A percentile compares a stretch with the other conserved stretches of the same genome.
Evolutionary conservation across 768 basidiomycete species (phyloP).

Genomic region (Pilatotrama ljubarskyi): DNA sequence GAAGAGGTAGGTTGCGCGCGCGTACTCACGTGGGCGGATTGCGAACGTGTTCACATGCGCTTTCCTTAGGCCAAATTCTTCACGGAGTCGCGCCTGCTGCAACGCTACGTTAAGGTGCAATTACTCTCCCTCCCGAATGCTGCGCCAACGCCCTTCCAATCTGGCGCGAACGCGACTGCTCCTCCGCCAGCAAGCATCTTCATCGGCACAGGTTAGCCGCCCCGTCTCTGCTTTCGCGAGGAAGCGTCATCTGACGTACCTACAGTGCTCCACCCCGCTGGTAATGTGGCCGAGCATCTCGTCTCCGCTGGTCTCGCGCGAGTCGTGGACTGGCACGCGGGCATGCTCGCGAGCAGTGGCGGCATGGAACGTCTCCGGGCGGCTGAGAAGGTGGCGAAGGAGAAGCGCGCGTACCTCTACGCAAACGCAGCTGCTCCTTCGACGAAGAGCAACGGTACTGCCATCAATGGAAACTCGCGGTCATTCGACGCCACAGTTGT

Average conservation of each 20-base stretch:
- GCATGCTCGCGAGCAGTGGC: constrained; percentile 81
- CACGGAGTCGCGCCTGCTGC: constrained; percentile 84
- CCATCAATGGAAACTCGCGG: constrained; percentile 44
- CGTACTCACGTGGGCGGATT: neutral
- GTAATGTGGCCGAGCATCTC: constrained; percentile 91
- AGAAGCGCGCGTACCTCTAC: constrained; percentile 70
- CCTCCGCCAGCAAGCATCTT: constrained; percentile 79
- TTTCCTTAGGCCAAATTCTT: constrained; percentile 81
- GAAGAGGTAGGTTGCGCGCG: constrained; percentile 69
- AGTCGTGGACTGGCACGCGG: constrained; percentile 97
- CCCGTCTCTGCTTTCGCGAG: too few relatives aligned
- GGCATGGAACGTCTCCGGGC: constrained; percentile 86
- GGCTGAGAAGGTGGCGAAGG: constrained; percentile 80
- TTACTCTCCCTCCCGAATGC: constrained; percentile 80
- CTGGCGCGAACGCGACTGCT: constrained; percentile 47
- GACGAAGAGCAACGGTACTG: constrained; percentile 48
- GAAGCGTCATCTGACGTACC: neutral
- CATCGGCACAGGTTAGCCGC: constrained; percentile 73
- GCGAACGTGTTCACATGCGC: constrained; percentile 1
- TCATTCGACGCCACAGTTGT: constrained; percentile 81
- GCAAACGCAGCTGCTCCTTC: constrained; percentile 51
- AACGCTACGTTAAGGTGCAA: constrained; percentile 72
- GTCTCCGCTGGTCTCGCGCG: constrained; percentile 84
- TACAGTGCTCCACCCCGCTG: constrained; percentile 84
- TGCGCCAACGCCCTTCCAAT: constrained; percentile 79